These are phyloP conservation scores for Umbilicus rupestris DNA, from an alignment of 164 flowering plant species.

Conservation along the genomic window DNA sequence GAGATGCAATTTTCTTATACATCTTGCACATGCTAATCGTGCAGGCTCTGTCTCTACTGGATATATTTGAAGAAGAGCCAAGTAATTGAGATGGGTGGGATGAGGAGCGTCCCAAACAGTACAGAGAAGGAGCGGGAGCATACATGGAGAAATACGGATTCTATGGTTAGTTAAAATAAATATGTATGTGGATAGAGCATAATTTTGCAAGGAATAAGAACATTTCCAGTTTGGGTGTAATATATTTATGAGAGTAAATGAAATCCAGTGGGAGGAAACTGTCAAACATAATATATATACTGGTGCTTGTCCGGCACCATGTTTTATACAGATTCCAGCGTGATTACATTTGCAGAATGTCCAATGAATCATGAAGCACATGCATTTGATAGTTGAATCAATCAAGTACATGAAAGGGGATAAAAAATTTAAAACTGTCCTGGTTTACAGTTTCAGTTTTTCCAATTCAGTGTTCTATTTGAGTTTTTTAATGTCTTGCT, in stretches of 20 bases:
- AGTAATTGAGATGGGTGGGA: background rate
- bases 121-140: background rate
- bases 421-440: too few relatives aligned
- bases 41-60: conserved; percentile 14
- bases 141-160: background rate
- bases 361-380: background rate
- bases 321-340: too few relatives aligned
- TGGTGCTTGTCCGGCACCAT: too few relatives aligned
- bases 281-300: too few relatives aligned
- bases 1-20: background rate
- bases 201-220: background rate
- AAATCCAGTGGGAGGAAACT: background rate
- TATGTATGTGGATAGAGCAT: background rate
- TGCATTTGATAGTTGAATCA: too few relatives aligned
- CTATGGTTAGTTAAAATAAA: background rate
- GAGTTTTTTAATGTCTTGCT: too few relatives aligned
- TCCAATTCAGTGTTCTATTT: too few relatives aligned
- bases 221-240: background rate
- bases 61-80: conserved; percentile 8
- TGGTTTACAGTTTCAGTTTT: too few relatives aligned
- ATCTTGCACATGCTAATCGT: background rate
- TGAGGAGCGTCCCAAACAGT: background rate
- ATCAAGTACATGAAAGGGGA: too few relatives aligned
- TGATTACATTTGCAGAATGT: background rate
- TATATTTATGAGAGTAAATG: background rate